Evolutionary conservation across 2,329 filamentous ascomycete species (phyloP).

Genomic region (Proliferodiscus dingleyae): DNA sequence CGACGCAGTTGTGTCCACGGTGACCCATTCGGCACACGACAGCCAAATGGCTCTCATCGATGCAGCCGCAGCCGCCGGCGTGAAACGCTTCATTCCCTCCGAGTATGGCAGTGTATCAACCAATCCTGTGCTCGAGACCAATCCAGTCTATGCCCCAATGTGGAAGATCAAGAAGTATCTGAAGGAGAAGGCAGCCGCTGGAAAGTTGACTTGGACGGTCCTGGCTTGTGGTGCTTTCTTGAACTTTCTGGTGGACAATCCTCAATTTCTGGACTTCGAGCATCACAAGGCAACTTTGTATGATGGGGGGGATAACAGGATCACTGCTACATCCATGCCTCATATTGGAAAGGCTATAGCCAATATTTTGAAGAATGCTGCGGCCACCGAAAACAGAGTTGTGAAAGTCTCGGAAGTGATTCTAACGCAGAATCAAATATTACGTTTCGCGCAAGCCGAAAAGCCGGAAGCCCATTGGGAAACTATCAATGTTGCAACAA

Average conservation of each 20-base stretch:
- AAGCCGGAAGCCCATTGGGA: conserved; percentile 24
- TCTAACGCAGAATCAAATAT: conserved; percentile 18
- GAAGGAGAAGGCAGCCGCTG: conserved; percentile 14
- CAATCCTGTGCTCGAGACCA: conserved; percentile 10
- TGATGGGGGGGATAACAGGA: conserved; percentile 43
- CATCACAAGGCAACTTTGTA: conserved; percentile 36
- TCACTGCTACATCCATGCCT: conserved; percentile 23
- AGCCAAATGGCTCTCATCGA: conserved; percentile 43
- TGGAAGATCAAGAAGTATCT: conserved; percentile 17
- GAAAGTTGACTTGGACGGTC: conserved; percentile 47
- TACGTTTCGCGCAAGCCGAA: conserved; percentile 11
- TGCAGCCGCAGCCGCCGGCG: conserved; percentile 53
- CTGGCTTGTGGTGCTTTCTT: conserved; percentile 52
- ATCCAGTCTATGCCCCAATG: conserved; percentile 14
- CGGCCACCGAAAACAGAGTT: conserved; percentile 22
- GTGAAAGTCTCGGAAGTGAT: conserved; percentile 15
- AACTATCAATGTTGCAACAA: conserved; percentile 13
- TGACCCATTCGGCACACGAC: conserved; percentile 8
- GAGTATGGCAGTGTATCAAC: conserved; percentile 42
- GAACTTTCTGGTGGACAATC: conserved; percentile 44
- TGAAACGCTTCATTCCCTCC: conserved; percentile 55
- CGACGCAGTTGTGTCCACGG: conserved; percentile 21
- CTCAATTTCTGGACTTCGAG: conserved; percentile 42
- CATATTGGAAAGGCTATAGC: conserved; percentile 33
- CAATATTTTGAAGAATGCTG: conserved; percentile 32